A percentile compares a stretch with the other conserved stretches of the same genome.
These are phyloP conservation scores for Cyclanthera cordifolia DNA, from an alignment of 306 rosid genomes.

Conservation along the genomic window DNA sequence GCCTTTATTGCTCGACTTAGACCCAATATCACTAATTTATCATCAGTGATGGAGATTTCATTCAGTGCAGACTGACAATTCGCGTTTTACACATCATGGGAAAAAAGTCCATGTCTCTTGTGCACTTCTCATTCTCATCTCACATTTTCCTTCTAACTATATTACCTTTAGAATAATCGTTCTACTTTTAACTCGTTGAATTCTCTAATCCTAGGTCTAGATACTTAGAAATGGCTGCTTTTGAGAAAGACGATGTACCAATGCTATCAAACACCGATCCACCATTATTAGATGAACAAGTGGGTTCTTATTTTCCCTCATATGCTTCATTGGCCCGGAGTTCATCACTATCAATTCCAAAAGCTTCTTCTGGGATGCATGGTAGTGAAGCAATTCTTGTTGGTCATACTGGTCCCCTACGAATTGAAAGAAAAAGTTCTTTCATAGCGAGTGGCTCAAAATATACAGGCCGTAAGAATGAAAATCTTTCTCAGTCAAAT, in stretches of 20 bases:
- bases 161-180: background rate
- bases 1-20: background rate
- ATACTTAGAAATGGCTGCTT: constrained; percentile 38
- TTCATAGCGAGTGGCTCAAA: constrained; percentile 61
- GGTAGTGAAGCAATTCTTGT: constrained; percentile 37
- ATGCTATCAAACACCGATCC: constrained; percentile 35
- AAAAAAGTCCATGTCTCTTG: background rate
- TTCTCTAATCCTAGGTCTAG: constrained; percentile 19
- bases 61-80: background rate
- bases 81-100: background rate
- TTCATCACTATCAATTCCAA: constrained; percentile 50
- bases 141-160: background rate
- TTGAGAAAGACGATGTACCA: constrained; percentile 43
- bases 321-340: constrained; percentile 35
- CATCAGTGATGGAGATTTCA: background rate
- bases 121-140: background rate
- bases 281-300: constrained; percentile 23
- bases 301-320: constrained; percentile 26
- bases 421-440: constrained; percentile 35
- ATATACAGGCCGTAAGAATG: constrained; percentile 22
- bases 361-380: constrained; percentile 30
- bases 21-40: background rate
- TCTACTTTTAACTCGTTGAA: background rate
- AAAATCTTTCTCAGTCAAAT: constrained; percentile 22
- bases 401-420: constrained; percentile 71